Conservation (phyloP, 2,329 filamentous ascomycete genomes). For the Paracamarosporium sp. region DNA sequence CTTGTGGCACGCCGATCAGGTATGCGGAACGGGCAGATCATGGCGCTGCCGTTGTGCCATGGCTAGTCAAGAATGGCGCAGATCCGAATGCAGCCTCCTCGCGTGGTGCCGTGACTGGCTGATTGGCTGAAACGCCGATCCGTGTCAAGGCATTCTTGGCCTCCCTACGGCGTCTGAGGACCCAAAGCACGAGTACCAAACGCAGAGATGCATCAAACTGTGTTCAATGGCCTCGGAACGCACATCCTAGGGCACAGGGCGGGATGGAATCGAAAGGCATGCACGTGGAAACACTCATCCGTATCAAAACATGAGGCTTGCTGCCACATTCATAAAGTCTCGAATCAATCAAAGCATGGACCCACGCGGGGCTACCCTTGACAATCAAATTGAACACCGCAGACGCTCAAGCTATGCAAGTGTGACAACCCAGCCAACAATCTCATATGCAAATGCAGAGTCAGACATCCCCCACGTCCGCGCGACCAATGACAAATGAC, state of each 20-base stretch:
- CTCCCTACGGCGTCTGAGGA: too few species aligned
- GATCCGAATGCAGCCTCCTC: background rate
- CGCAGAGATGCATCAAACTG: too few species aligned
- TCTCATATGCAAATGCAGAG: conserved; percentile 10
- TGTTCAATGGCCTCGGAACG: too few species aligned
- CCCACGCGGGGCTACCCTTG: background rate
- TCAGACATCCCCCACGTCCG: conserved; percentile 1
- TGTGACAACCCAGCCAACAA: background rate
- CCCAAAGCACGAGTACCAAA: too few species aligned
- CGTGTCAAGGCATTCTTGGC: too few species aligned
- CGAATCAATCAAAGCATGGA: background rate
- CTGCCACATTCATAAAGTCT: background rate
- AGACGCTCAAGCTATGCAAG: background rate
- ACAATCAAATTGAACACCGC: background rate
- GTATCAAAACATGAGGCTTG: too few species aligned
- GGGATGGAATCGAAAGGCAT: too few species aligned
- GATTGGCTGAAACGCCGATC: too few species aligned
- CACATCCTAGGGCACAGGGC: too few species aligned
- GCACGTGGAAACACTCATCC: too few species aligned
- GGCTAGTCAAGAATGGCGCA: conserved; percentile 10
- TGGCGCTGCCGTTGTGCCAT: conserved; percentile 7
- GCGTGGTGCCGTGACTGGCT: background rate
- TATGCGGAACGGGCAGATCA: conserved; percentile 7
- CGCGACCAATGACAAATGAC: too few species aligned
- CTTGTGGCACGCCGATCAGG: conserved; percentile 6